Base-by-base conservation (phyloP, 139 green algal genomes). In the Pycnococcus provasolii region DNA sequence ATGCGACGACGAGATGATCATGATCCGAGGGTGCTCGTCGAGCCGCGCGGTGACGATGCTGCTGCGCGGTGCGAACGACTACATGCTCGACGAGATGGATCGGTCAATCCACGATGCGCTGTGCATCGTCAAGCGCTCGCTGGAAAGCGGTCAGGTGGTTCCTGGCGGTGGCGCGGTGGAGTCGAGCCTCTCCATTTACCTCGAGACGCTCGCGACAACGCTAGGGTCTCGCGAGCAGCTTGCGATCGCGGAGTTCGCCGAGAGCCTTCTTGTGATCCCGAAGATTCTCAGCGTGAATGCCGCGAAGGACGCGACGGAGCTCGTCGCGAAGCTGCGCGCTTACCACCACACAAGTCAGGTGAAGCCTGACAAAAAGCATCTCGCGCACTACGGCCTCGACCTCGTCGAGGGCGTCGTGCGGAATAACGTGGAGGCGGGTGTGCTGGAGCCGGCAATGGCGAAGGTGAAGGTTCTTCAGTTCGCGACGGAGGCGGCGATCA, bases 401-500 rank as follows among this genome's bases (percentile, higher is more conserved):
- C 72, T 88, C 5, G 43, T 82, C 26, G 72, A 80, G 40, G 81
- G 81, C 39, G 59, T 64, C 9, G 5, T 85, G 41, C 41, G 53
- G 4, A 90, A 98, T 80, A 98, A 95, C 62, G 75, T 98, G 53
- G 84, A 91, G 66, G 84, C 81, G 15, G 94, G 94, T 1, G 94
- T 99, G 66, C 77, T 99, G 52, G 94, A 99, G 83, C 92, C 94
- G 1, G 82, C 86, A 3, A 81, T 97, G 58, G 85, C 73, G 71
- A 99, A 99, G 76, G 63, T 88, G 48, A 99, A 99, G 71, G 95
- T 95, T 72, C 87, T 96, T 42, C 85, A 97, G 88, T 99, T 99
- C 87, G 94, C 94, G 0, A 98, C 94, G 0, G 94, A 99, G 83
- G 94, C 94, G 2, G 93, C 94, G 45, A 95, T 99, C 79, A 99